Percentiles rank a stretch among this genome's conserved stretches.
Evolutionary conservation across 2,329 filamentous ascomycete species (phyloP).

Genomic region (Arthrobotrys sinensis): DNA sequence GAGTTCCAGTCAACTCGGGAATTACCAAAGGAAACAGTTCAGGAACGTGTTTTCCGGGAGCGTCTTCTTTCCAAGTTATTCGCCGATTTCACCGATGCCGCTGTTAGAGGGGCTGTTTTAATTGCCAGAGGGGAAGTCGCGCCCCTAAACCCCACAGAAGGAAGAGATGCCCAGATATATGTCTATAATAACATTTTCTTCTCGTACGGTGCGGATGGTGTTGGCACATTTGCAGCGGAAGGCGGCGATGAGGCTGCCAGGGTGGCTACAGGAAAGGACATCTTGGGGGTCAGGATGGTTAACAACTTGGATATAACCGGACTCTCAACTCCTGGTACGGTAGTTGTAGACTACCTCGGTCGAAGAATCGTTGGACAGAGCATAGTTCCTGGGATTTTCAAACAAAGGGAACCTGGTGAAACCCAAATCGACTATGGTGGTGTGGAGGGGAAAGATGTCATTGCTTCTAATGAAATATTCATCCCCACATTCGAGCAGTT

Average conservation of each 20-base stretch:
- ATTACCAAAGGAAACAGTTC: slow-evolving; percentile 91
- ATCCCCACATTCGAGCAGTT: slow-evolving; percentile 87
- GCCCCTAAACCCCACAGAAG: slow-evolving; percentile 94
- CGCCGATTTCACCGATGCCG: slow-evolving; percentile 97
- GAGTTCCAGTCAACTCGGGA: slow-evolving; percentile 98
- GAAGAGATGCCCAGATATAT: slow-evolving; percentile 93
- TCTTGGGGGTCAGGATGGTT: slow-evolving; percentile 91
- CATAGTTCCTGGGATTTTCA: slow-evolving; percentile 98
- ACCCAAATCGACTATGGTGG: slow-evolving; percentile 99
- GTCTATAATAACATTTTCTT: slow-evolving; percentile 99
- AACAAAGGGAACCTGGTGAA: slow-evolving; percentile 96
- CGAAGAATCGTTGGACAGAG: slow-evolving; percentile 98
- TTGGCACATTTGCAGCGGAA: slow-evolving; percentile 95
- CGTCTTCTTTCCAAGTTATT: slow-evolving; percentile 95
- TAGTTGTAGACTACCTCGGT: slow-evolving; percentile 96
- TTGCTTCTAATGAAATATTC: slow-evolving; percentile 91
- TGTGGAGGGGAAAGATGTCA: slow-evolving; percentile 95
- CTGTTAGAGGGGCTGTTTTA: slow-evolving; percentile 89
- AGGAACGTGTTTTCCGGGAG: slow-evolving; percentile 96
- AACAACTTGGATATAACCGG: slow-evolving; percentile 97
- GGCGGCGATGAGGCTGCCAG: slow-evolving; percentile 96
- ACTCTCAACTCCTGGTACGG: slow-evolving; percentile 93
- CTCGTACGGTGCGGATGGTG: slow-evolving; percentile 96
- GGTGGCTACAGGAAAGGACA: slow-evolving; percentile 96
- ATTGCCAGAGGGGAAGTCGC: slow-evolving; percentile 94